These are phyloP conservation scores for Limonium bicolor DNA, from an alignment of 148 eudicot species.

Conservation along the genomic window DNA sequence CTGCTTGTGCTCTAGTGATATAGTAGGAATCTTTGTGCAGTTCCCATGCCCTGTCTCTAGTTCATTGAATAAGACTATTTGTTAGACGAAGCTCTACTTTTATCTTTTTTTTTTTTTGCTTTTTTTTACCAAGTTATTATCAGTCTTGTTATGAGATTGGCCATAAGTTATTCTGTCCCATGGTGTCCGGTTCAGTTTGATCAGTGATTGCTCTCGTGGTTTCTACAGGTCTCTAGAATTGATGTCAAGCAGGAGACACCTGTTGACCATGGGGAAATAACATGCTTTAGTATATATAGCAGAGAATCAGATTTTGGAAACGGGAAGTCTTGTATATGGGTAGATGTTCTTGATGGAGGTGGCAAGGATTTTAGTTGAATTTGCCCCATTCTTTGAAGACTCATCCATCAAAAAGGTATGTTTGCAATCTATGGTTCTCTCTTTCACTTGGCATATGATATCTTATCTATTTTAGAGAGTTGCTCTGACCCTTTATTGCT, in stretches of 20 bases:
- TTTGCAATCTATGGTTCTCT: constrained; percentile 2
- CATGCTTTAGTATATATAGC: constrained; percentile 96
- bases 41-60: too few species aligned
- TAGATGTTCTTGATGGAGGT: constrained; percentile 87
- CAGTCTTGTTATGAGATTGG: too few species aligned
- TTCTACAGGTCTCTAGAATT: constrained; percentile 65
- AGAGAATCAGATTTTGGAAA: constrained; percentile 60
- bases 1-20: too few species aligned
- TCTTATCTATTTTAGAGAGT: too few species aligned
- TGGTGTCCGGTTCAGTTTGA: too few species aligned
- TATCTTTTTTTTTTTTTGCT: too few species aligned
- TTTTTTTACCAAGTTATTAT: too few species aligned
- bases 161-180: too few species aligned
- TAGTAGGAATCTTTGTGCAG: too few species aligned
- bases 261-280: constrained; percentile 85
- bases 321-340: constrained; percentile 93
- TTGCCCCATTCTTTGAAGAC: constrained; percentile 90
- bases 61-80: too few species aligned
- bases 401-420: constrained; percentile 67
- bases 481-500: too few species aligned
- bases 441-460: neutral
- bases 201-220: neutral
- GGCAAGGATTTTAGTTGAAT: constrained; percentile 48
- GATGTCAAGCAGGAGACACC: constrained; percentile 96
- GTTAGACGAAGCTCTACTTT: too few species aligned